Percentiles rank a stretch among this genome's conserved stretches.
phyloP scores from a whole-genome alignment of 2,329 filamentous ascomycete genomes.

The Aspergillus sp. region DNA sequence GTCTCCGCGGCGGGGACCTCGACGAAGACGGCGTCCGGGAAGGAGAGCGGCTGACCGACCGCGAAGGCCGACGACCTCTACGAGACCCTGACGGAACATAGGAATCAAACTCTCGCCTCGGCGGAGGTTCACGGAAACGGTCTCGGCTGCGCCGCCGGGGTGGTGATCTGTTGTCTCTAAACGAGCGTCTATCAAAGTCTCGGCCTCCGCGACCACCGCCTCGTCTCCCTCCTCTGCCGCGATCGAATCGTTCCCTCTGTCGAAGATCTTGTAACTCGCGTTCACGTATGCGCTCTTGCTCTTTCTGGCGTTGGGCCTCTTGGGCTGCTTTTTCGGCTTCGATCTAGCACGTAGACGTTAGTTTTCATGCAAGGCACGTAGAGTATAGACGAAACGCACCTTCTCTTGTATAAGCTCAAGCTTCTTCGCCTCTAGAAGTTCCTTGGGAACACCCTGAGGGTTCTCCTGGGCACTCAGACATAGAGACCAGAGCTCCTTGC shows the following conservation, averaged over 20 bases:
- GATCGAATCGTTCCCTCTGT: constrained; percentile 45
- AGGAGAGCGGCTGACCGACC: constrained; percentile 24
- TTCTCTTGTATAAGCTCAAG: constrained; percentile 90
- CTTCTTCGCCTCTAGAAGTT: constrained; percentile 94
- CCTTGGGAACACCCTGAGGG: constrained; percentile 85
- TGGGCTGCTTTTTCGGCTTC: constrained; percentile 77
- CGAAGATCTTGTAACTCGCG: constrained; percentile 62
- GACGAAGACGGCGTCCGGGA: constrained; percentile 28
- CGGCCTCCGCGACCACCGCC: constrained; percentile 30
- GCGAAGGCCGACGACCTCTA: constrained; percentile 33
- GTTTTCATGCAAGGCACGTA: neutral
- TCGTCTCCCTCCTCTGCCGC: constrained; percentile 30
- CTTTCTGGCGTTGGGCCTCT: constrained; percentile 62
- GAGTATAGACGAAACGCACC: constrained; percentile 42
- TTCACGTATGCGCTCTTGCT: constrained; percentile 65
- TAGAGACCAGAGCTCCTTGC: constrained; percentile 88
- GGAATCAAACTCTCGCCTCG: constrained; percentile 48
- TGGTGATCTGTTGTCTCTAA: constrained; percentile 46
- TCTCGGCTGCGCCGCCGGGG: constrained; percentile 45
- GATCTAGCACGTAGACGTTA: constrained; percentile 46
- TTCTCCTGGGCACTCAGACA: constrained; percentile 84
- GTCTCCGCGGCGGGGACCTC: constrained; percentile 26
- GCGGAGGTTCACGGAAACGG: constrained; percentile 38
- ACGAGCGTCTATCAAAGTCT: constrained; percentile 44
- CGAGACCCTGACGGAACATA: constrained; percentile 48